Conservation (phyloP, 106 monocot genomes). For the Platanthera guangdongensis region DNA sequence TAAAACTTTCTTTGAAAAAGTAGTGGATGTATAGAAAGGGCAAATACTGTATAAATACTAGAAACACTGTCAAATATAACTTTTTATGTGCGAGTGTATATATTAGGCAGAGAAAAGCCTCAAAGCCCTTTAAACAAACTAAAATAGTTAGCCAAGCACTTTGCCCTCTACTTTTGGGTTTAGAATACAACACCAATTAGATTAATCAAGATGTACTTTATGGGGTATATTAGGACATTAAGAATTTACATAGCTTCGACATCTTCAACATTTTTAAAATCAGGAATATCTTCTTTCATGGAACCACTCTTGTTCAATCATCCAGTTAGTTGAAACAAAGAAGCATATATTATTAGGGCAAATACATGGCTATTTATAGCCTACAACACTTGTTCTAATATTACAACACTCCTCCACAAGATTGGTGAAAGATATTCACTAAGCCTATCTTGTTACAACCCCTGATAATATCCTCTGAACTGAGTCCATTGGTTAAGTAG, state of each 20-base stretch:
- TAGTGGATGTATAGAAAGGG: background rate
- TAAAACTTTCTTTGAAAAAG: background rate
- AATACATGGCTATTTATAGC: too few species aligned
- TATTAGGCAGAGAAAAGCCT: too few species aligned
- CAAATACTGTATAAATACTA: background rate
- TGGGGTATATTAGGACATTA: background rate
- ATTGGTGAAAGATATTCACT: too few species aligned
- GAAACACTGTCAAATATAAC: background rate
- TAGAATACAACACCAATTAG: too few species aligned
- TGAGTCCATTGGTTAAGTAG: too few species aligned
- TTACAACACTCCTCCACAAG: too few species aligned
- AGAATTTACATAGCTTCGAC: background rate
- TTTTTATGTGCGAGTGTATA: too few species aligned
- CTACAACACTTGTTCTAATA: too few species aligned
- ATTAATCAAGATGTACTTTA: background rate
- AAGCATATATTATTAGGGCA: too few species aligned
- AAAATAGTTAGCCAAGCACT: background rate
- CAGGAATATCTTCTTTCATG: background rate
- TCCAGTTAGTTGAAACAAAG: too few species aligned
- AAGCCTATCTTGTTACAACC: too few species aligned
- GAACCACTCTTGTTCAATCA: background rate
- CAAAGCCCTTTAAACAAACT: background rate
- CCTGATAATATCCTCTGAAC: too few species aligned
- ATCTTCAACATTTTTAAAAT: background rate
- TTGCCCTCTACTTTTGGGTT: background rate